Evolutionary conservation across 257 asterid genomes (phyloP).

Genomic region (Rubia yunnanensis): DNA sequence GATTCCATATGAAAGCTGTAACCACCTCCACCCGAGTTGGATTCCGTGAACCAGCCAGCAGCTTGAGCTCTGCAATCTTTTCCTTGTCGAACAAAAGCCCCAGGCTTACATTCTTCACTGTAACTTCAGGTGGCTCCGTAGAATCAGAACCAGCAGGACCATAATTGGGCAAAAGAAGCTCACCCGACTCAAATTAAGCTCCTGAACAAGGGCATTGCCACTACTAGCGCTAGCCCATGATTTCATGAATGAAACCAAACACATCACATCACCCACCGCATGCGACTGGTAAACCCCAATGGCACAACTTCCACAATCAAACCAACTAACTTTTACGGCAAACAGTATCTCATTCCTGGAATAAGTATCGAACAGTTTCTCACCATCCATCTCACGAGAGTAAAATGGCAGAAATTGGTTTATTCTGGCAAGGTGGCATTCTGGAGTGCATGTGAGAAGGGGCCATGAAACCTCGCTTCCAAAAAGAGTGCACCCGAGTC

Average conservation of each 20-base stretch:
- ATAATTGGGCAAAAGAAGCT: neutral
- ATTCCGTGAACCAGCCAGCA: neutral
- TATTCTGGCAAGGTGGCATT: neutral
- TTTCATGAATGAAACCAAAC: conserved; percentile 11
- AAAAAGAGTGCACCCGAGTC: conserved; percentile 10
- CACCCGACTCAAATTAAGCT: conserved; percentile 10
- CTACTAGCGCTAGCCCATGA: conserved; percentile 20
- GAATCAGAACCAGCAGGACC: neutral
- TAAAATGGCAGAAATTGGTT: conserved; percentile 5
- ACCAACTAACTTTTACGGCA: conserved; percentile 20
- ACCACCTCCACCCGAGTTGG: conserved; percentile 23
- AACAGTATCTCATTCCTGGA: conserved; percentile 1
- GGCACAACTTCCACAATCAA: conserved; percentile 27
- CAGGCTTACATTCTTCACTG: conserved; percentile 8
- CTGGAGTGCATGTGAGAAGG: neutral
- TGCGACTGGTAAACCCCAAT: conserved; percentile 28
- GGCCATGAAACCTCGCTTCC: conserved; percentile 8
- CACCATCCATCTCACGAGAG: neutral
- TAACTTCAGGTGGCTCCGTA: neutral
- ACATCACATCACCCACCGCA: conserved; percentile 19
- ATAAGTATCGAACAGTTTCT: neutral
- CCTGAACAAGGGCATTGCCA: neutral
- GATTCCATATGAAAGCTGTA: conserved; percentile 27
- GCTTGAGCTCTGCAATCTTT: neutral
- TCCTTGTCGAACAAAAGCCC: conserved; percentile 14